A percentile compares a stretch with the other conserved stretches of the same genome.
These are phyloP conservation scores for Xylaria sp. DNA, from an alignment of 2,329 filamentous ascomycete genomes.

Conservation along the genomic window DNA sequence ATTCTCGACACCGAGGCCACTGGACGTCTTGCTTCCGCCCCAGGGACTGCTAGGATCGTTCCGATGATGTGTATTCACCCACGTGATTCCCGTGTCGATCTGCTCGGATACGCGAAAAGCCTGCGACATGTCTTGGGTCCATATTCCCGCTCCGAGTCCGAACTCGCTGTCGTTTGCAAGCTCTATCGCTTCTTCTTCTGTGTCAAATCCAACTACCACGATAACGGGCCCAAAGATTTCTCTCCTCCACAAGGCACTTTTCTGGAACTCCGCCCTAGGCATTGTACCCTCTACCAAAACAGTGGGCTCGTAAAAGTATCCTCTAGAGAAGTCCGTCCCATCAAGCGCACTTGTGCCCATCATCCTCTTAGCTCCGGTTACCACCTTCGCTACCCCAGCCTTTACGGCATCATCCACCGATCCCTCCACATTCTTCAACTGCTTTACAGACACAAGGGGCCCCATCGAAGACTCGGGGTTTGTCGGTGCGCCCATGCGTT, in stretches of 20 bases:
- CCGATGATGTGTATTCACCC: conserved; percentile 73
- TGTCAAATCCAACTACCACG: conserved; percentile 78
- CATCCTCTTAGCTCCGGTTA: conserved; percentile 62
- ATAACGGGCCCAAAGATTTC: conserved; percentile 88
- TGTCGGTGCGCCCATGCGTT: conserved; percentile 66
- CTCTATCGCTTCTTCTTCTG: conserved; percentile 75
- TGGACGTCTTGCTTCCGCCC: conserved; percentile 71
- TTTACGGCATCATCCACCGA: conserved; percentile 73
- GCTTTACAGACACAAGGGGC: conserved; percentile 68
- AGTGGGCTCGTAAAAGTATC: conserved; percentile 85
- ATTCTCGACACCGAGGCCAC: conserved; percentile 79
- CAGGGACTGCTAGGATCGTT: conserved; percentile 79
- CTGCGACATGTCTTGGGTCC: conserved; percentile 79
- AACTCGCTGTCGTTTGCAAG: conserved; percentile 80
- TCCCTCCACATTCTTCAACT: conserved; percentile 74
- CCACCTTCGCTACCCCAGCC: conserved; percentile 53
- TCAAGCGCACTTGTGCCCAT: conserved; percentile 61
- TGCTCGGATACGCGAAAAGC: conserved; percentile 78
- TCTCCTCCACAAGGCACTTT: conserved; percentile 79
- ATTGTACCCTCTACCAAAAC: conserved; percentile 64
- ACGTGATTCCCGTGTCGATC: conserved; percentile 72
- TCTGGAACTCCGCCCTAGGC: conserved; percentile 69
- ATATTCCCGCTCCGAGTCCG: conserved; percentile 80
- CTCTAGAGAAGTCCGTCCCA: conserved; percentile 62
- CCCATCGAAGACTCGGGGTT: conserved; percentile 72